Evolutionary conservation across 2,329 filamentous ascomycete species (phyloP).

Genomic region (Fusarium sp.): DNA sequence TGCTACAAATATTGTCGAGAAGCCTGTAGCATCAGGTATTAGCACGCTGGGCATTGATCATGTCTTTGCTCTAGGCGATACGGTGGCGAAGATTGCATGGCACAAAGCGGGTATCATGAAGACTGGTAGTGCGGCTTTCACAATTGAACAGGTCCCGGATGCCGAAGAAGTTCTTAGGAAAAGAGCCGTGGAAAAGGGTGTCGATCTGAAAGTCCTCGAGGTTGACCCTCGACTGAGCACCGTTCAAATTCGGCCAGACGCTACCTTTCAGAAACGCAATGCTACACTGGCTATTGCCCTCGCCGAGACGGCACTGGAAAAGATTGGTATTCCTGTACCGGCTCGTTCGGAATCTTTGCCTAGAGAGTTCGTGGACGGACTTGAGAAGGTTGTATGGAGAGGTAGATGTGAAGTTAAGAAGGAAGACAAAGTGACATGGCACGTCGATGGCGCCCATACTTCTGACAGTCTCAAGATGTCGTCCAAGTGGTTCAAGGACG

Average conservation of each 20-base stretch:
- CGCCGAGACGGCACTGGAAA: slow-evolving; percentile 62
- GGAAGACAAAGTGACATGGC: slow-evolving; percentile 76
- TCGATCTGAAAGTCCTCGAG: slow-evolving; percentile 60
- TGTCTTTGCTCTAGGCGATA: slow-evolving; percentile 70
- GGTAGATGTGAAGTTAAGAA: slow-evolving; percentile 78
- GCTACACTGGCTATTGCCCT: slow-evolving; percentile 65
- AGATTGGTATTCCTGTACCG: slow-evolving; percentile 54
- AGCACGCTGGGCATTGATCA: slow-evolving; percentile 78
- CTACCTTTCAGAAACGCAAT: slow-evolving; percentile 70
- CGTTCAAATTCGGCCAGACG: slow-evolving; percentile 65
- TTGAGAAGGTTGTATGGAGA: slow-evolving; percentile 81
- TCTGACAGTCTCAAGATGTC: slow-evolving; percentile 88
- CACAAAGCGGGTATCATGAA: slow-evolving; percentile 82
- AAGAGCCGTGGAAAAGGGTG: slow-evolving; percentile 66
- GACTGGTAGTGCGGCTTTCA: slow-evolving; percentile 67
- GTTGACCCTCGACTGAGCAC: slow-evolving; percentile 60
- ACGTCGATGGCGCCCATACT: slow-evolving; percentile 94
- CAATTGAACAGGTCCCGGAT: slow-evolving; percentile 63
- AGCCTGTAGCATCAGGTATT: slow-evolving; percentile 70
- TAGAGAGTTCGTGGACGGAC: slow-evolving; percentile 74
- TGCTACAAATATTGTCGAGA: slow-evolving; percentile 74
- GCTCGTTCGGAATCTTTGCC: slow-evolving; percentile 60
- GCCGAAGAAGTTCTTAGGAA: slow-evolving; percentile 60
- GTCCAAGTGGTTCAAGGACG: slow-evolving; percentile 80
- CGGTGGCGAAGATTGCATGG: slow-evolving; percentile 76